These are phyloP conservation scores for Penicillium sp. DNA, from an alignment of 2,329 filamentous ascomycete genomes.

Conservation along the genomic window DNA sequence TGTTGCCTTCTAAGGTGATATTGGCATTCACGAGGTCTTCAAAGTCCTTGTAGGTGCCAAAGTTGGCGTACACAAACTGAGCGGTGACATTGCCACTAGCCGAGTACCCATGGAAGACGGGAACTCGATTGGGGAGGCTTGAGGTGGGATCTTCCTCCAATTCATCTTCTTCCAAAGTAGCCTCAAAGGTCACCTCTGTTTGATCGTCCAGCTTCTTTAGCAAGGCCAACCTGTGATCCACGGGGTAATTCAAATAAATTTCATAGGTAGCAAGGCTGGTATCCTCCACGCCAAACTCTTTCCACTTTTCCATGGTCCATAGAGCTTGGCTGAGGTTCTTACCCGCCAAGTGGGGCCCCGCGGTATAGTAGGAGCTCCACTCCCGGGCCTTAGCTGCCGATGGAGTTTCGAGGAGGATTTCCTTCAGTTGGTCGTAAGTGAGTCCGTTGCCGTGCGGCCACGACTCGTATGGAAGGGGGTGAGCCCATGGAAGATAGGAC, in stretches of 20 bases:
- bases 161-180: conserved; percentile 79
- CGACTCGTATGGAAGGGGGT: conserved; percentile 36
- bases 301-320: conserved; percentile 75
- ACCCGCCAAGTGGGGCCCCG: conserved; percentile 73
- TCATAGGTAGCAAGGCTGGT: conserved; percentile 68
- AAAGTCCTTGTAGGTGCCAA: conserved; percentile 82
- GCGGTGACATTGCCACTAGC: conserved; percentile 89
- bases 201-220: conserved; percentile 50
- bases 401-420: conserved; percentile 57
- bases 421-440: conserved; percentile 56
- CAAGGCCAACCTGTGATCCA: conserved; percentile 68
- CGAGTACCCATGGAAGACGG: conserved; percentile 93
- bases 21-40: conserved; percentile 77
- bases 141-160: conserved; percentile 81
- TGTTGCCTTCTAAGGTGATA: conserved; percentile 76
- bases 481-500: conserved; percentile 43
- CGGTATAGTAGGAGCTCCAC: conserved; percentile 78
- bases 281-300: conserved; percentile 65
- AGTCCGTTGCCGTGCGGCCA: conserved; percentile 50
- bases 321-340: conserved; percentile 75
- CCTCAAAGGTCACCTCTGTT: conserved; percentile 70
- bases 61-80: conserved; percentile 85
- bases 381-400: conserved; percentile 60
- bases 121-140: conserved; percentile 69
- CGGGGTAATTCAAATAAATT: conserved; percentile 75